phyloP scores from a whole-genome alignment of 768 basidiomycete species.

The Trametes gibbosa region DNA sequence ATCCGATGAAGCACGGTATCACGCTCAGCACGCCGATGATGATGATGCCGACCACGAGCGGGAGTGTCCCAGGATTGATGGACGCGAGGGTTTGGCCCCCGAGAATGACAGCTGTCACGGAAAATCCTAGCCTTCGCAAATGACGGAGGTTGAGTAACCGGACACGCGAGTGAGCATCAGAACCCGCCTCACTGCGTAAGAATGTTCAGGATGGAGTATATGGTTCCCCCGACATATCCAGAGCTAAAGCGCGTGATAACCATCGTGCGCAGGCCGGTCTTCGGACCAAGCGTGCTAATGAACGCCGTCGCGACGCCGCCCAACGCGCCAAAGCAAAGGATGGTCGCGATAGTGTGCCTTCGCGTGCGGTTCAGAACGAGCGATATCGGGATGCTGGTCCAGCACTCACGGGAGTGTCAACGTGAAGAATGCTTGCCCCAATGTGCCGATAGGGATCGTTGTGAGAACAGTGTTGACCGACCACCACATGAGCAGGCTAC shows the following conservation, averaged over 20 bases:
- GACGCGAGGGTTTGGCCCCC: conserved; percentile 52
- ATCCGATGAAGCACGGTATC: conserved; percentile 47
- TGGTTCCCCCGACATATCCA: conserved; percentile 47
- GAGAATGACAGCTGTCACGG: conserved; percentile 47
- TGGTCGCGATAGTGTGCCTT: conserved; percentile 45
- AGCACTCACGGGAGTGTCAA: conserved; percentile 43
- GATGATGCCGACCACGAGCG: conserved; percentile 48
- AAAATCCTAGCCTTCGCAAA: conserved; percentile 42
- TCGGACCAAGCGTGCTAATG: conserved; percentile 52
- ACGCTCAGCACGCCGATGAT: conserved; percentile 42
- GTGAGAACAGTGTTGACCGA: conserved; percentile 44
- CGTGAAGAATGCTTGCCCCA: conserved; percentile 47
- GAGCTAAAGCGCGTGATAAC: conserved; percentile 47
- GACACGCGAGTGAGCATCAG: neutral
- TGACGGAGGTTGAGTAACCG: neutral
- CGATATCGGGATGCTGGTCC: neutral
- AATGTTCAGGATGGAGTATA: conserved; percentile 53
- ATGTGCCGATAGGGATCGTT: conserved; percentile 49
- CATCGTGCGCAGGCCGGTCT: conserved; percentile 55
- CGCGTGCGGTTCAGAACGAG: neutral
- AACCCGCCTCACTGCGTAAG: conserved; percentile 35
- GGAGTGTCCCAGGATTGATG: conserved; percentile 41
- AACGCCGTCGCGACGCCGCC: conserved; percentile 44
- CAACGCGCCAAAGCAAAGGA: conserved; percentile 44
- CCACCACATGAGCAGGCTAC: conserved; percentile 48